Evolutionary conservation across 805 yeast genomes (phyloP).

Genomic region (Starmerella roubikii): DNA sequence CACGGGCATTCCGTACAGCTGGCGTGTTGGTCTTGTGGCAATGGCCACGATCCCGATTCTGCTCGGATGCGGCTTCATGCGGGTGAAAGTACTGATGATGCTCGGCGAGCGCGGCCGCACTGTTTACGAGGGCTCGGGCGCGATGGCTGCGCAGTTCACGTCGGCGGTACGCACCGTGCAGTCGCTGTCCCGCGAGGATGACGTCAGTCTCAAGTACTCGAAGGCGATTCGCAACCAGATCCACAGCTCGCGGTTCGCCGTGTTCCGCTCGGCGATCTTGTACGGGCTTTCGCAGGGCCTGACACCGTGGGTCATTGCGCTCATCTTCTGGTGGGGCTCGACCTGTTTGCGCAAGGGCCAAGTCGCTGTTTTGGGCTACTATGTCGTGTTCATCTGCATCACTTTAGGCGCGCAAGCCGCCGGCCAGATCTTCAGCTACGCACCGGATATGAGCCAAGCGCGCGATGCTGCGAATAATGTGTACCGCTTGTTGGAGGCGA

Average conservation of each 20-base stretch:
- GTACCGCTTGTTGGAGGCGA: slow-evolving; percentile 24
- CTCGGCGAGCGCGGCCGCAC: slow-evolving; percentile 29
- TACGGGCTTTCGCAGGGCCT: slow-evolving; percentile 30
- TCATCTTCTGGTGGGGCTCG: slow-evolving; percentile 34
- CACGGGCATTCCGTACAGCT: slow-evolving; percentile 29
- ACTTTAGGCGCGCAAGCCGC: slow-evolving; percentile 34
- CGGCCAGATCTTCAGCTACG: slow-evolving; percentile 30
- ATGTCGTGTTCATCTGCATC: slow-evolving; percentile 29
- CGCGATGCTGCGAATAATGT: slow-evolving; percentile 27
- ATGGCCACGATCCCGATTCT: slow-evolving; percentile 29
- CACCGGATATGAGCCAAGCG: slow-evolving; percentile 35
- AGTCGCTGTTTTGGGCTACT: slow-evolving; percentile 26
- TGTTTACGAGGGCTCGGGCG: slow-evolving; percentile 29
- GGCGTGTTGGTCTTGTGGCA: slow-evolving; percentile 32
- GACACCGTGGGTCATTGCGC: slow-evolving; percentile 30
- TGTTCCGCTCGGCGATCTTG: slow-evolving; percentile 25
- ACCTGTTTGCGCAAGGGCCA: slow-evolving; percentile 25
- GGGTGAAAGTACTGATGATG: slow-evolving; percentile 25
- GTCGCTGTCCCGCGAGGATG: slow-evolving; percentile 30
- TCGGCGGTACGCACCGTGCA: slow-evolving; percentile 31
- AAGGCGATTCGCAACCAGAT: slow-evolving; percentile 24
- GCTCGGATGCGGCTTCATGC: slow-evolving; percentile 30
- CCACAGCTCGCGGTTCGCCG: slow-evolving; percentile 20
- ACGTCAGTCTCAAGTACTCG: slow-evolving; percentile 25
- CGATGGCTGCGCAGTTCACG: slow-evolving; percentile 30